Evolutionary conservation across 768 basidiomycete genomes (phyloP).

Genomic region (Rhizopogon vulgaris): DNA sequence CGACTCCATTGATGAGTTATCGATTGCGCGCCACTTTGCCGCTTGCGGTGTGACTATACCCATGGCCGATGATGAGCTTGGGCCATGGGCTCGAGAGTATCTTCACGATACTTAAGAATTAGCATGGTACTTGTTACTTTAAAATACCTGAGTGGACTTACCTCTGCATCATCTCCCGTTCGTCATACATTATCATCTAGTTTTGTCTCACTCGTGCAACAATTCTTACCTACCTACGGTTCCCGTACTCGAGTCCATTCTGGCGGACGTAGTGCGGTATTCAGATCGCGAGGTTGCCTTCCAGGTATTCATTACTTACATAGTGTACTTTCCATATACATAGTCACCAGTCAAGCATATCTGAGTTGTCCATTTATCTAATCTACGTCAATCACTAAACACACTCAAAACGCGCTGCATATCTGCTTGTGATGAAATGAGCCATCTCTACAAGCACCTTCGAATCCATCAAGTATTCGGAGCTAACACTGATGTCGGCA

Average conservation of each 20-base stretch:
- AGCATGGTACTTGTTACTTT: neutral
- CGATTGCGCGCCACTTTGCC: constrained; percentile 37
- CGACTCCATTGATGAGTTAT: constrained; percentile 25
- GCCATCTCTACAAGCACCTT: constrained; percentile 78
- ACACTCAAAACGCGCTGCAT: neutral
- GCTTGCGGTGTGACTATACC: constrained; percentile 32
- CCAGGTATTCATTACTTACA: neutral
- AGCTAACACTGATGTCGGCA: constrained; percentile 94
- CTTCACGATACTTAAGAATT: constrained; percentile 16
- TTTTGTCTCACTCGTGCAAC: constrained; percentile 13
- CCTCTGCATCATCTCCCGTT: neutral
- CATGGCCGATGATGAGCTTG: constrained; percentile 29
- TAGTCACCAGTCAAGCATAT: neutral
- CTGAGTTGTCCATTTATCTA: neutral
- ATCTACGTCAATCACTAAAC: neutral
- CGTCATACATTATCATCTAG: constrained; percentile 16
- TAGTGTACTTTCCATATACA: constrained; percentile 2
- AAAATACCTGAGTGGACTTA: neutral
- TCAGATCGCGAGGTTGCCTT: constrained; percentile 6
- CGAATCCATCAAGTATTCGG: constrained; percentile 90
- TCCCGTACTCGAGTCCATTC: constrained; percentile 1
- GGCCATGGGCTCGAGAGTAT: constrained; percentile 35
- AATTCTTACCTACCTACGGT: constrained; percentile 11
- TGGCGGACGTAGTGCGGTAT: constrained; percentile 16
- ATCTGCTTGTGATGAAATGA: constrained; percentile 42